Percentiles rank a stretch among this genome's conserved stretches.
These are phyloP conservation scores for Coriolopsis trogii DNA, from an alignment of 1,284 basidiomycete species.

Conservation along the genomic window DNA sequence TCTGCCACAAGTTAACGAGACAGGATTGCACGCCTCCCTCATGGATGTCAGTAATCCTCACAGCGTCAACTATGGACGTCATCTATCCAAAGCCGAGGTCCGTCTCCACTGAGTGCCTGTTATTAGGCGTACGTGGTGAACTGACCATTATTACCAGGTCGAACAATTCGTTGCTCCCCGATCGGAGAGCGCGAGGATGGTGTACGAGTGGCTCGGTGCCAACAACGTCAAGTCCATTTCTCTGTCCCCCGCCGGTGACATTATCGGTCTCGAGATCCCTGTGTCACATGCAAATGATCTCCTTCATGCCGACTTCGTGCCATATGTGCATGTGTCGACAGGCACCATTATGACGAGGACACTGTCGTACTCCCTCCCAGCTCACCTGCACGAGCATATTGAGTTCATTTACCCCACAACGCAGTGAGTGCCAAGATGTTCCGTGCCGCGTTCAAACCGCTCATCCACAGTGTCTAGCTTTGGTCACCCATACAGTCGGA, in stretches of 20 bases:
- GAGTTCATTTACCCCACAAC: conserved; percentile 42
- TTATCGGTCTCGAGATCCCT: conserved; percentile 20
- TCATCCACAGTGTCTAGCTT: too few species aligned
- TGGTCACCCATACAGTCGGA: too few species aligned
- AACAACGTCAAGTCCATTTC: conserved; percentile 35
- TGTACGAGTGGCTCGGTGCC: conserved; percentile 39
- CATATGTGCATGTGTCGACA: conserved; percentile 38
- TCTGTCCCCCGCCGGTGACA: conserved; percentile 32
- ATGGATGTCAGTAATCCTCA: conserved; percentile 24
- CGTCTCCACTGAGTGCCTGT: too few species aligned
- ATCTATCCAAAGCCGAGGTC: conserved; percentile 18
- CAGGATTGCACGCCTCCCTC: conserved; percentile 1
- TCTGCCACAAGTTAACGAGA: not conserved
- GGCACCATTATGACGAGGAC: conserved; percentile 38
- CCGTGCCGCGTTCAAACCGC: not conserved
- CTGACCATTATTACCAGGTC: conserved; percentile 38
- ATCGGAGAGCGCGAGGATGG: conserved; percentile 35
- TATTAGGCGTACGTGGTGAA: not conserved
- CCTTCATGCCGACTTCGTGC: conserved; percentile 39
- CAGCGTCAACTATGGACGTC: conserved; percentile 17
- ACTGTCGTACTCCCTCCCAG: conserved; percentile 43
- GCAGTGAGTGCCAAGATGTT: conserved; percentile 17
- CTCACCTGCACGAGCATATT: conserved; percentile 37
- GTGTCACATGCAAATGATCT: conserved; percentile 40
- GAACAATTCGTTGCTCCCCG: conserved; percentile 39